Base-by-base conservation (phyloP, 2,329 filamentous ascomycete species). In the Chaetomium strumarium region DNA sequence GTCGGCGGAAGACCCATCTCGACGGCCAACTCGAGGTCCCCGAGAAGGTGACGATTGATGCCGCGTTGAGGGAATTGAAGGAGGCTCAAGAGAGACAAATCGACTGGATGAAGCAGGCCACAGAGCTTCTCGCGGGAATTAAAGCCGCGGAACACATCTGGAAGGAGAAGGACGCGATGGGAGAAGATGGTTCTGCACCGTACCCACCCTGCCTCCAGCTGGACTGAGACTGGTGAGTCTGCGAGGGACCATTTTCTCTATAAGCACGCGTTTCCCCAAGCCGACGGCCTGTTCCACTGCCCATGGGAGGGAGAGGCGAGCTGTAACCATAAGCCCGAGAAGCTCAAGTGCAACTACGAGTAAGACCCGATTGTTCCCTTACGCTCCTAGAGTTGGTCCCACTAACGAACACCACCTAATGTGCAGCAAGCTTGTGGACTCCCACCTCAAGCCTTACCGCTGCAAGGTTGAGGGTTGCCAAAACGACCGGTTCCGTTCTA, bases 261-360 rank as follows among this genome's bases (percentile, higher is more conserved):
- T 75, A 84, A 85, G 67, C 82, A 81, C 61, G 80, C 77, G 50
- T 72, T 73, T 43, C 80, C 84, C 10, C 70, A 78, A 38, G 68
- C 77, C 33, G 89, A 96, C 70, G 90, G 90, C 66, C 81, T 95
- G 54, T 97, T 93, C 74, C 90, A 95, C 74, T 97, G 92, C 77
- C 92, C 92, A 6, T 93, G 86, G 77, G 84, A 86, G 68, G 86
- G 83, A 62, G 77, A 84, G 55, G 53, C 72, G 31, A 75, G 68
- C 65, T 97, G 92, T 80, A 87, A 81, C 70, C 92, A 96, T 82
- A 88, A 88, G 73, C 83, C 91, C 38, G 93, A 95, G 66, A 93
- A 95, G 75, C 87, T 97, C 63, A 96, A 96, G 81, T 96, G 92
- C 84, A 95, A 96, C 74, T 97, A 96, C 68, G 91, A 96, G 91